A percentile compares a stretch with the other conserved stretches of the same genome.
Conservation (phyloP, 139 green algal genomes). For the Coelastrella sp. region DNA sequence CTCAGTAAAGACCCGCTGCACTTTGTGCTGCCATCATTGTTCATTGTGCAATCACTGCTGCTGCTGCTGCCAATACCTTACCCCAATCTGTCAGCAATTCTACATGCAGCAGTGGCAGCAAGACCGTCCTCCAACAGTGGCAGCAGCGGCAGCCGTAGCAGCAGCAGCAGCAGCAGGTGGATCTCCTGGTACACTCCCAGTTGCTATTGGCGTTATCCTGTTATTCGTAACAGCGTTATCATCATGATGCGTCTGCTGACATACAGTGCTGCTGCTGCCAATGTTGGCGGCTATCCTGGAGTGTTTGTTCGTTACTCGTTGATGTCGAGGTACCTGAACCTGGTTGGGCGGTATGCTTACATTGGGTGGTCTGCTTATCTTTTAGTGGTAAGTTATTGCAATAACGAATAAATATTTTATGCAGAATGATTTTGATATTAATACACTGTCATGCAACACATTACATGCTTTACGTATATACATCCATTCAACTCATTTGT, state of each 20-base stretch:
- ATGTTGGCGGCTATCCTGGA: neutral
- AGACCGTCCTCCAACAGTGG: neutral
- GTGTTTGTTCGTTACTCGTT: neutral
- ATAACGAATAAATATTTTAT: too few species aligned
- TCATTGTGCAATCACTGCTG: neutral
- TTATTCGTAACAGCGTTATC: neutral
- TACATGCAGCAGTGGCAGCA: neutral
- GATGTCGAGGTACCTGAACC: neutral
- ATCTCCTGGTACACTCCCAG: neutral
- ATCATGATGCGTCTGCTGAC: neutral
- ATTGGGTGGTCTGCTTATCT: conserved; percentile 1
- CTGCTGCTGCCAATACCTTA: conserved; percentile 20
- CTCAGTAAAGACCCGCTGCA: neutral
- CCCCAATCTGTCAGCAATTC: neutral
- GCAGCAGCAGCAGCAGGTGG: conserved; percentile 13
- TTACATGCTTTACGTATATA: too few species aligned
- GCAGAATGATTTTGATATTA: too few species aligned
- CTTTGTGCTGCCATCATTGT: neutral
- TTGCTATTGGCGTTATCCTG: neutral
- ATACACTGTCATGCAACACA: too few species aligned
- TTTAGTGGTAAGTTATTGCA: conserved; percentile 1
- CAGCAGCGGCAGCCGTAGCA: conserved; percentile 21
- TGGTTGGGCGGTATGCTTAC: conserved; percentile 5
- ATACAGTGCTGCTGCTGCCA: neutral
- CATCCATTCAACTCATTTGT: too few species aligned